Evolutionary conservation across 345 rosid genomes (phyloP).

Genomic region (Populus euphratica): DNA sequence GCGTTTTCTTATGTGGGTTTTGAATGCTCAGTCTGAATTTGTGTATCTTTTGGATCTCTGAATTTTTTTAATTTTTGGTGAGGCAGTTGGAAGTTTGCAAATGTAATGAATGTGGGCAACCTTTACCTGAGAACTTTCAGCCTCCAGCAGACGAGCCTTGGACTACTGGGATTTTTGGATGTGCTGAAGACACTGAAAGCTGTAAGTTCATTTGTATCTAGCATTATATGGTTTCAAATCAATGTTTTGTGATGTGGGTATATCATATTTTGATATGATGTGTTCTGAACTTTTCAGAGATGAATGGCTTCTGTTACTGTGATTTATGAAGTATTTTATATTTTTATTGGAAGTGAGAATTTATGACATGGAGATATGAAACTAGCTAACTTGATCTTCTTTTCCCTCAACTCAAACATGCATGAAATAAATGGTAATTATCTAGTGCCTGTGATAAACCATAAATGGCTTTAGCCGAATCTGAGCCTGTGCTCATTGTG

Average conservation of each 20-base stretch:
- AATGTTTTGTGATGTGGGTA: neutral
- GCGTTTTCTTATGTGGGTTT: neutral
- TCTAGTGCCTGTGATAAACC: neutral
- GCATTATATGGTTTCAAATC: neutral
- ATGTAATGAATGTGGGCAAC: conserved; percentile 94
- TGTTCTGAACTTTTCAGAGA: neutral
- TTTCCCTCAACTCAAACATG: neutral
- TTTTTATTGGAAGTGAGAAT: neutral
- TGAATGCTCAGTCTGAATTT: neutral
- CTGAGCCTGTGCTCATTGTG: neutral
- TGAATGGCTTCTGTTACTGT: neutral
- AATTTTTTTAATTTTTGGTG: neutral
- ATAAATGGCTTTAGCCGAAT: neutral
- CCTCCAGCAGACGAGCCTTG: conserved; percentile 89
- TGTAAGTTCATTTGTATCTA: conserved; percentile 47
- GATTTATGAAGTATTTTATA: neutral
- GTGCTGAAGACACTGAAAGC: conserved; percentile 70
- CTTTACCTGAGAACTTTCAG: conserved; percentile 74
- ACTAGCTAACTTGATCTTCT: neutral
- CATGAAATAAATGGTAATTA: neutral
- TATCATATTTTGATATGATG: neutral
- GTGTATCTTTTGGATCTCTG: neutral
- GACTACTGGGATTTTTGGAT: conserved; percentile 93
- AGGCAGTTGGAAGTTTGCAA: conserved; percentile 62
- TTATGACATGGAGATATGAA: neutral